These are phyloP conservation scores for Rubroboletus pulcherrimus DNA, from an alignment of 768 basidiomycete species.

Conservation along the genomic window DNA sequence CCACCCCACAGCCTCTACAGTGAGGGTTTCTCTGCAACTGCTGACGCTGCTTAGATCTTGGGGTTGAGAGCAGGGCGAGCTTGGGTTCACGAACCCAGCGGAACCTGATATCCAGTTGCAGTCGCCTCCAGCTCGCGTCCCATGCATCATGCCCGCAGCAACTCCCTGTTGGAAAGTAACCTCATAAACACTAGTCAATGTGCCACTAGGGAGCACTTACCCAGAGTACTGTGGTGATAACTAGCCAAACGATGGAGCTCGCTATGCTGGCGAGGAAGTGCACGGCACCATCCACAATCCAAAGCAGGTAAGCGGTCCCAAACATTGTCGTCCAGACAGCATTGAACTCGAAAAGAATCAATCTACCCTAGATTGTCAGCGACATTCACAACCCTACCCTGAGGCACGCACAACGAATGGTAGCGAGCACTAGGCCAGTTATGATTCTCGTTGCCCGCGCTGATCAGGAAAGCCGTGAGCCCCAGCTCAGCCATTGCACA, in stretches of 20 bases:
- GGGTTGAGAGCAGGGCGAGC: conserved; percentile 22
- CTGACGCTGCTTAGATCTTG: conserved; percentile 20
- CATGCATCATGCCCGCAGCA: conserved; percentile 64
- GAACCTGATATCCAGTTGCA: conserved; percentile 49
- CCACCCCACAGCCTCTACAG: conserved; percentile 75
- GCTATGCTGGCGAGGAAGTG: conserved; percentile 74
- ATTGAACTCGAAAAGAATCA: conserved; percentile 60
- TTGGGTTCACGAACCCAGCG: conserved; percentile 24
- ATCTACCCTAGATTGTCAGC: conserved; percentile 29
- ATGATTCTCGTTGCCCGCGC: conserved; percentile 56
- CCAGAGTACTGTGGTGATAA: conserved; percentile 64
- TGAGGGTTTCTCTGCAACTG: conserved; percentile 69
- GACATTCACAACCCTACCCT: background rate
- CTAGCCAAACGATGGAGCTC: conserved; percentile 72
- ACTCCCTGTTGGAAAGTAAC: conserved; percentile 46
- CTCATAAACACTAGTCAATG: background rate
- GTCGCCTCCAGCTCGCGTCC: conserved; percentile 54
- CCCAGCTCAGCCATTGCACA: conserved; percentile 70
- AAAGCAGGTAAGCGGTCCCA: conserved; percentile 64
- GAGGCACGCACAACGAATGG: conserved; percentile 53
- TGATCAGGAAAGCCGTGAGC: conserved; percentile 70
- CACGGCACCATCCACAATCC: conserved; percentile 62
- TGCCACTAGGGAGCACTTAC: conserved; percentile 34
- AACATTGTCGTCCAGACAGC: conserved; percentile 76
- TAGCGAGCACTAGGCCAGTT: conserved; percentile 62